Evolutionary conservation across 2,329 filamentous ascomycete species (phyloP).

Genomic region (Colletotrichum sp.): DNA sequence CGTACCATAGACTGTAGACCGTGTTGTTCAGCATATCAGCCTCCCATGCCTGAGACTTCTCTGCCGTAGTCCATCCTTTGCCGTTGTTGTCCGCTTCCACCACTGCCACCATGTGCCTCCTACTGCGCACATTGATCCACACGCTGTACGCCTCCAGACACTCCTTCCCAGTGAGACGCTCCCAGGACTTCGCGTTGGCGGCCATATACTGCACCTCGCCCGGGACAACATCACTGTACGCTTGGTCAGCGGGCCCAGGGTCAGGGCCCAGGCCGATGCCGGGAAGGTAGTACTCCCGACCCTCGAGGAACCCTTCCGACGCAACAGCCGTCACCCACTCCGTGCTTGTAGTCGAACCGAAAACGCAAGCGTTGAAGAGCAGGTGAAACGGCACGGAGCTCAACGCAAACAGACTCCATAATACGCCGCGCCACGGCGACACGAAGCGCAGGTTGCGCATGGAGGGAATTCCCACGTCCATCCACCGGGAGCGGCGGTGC

Average conservation of each 20-base stretch:
- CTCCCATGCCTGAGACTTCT: not conserved
- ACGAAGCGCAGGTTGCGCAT: constrained; percentile 36
- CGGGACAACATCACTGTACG: not conserved
- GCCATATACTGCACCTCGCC: not conserved
- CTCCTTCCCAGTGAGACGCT: not conserved
- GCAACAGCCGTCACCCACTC: not conserved
- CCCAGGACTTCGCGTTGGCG: not conserved
- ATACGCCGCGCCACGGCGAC: constrained; percentile 12
- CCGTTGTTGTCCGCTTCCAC: not conserved
- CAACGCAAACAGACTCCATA: constrained; percentile 26
- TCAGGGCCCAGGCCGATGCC: not conserved
- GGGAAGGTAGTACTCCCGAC: constrained; percentile 14
- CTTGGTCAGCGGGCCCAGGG: not conserved
- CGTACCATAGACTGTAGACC: not conserved
- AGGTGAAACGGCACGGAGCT: constrained; percentile 31
- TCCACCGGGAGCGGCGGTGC: constrained; percentile 43
- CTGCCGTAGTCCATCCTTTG: not conserved
- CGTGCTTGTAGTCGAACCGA: constrained; percentile 1
- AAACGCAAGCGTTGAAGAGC: constrained; percentile 26
- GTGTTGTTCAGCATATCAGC: not conserved
- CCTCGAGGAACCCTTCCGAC: constrained; percentile 3
- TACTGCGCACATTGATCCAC: not conserved
- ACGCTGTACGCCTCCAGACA: not conserved
- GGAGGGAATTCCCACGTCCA: constrained; percentile 51
- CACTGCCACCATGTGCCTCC: not conserved